Evolutionary conservation across 2,329 filamentous ascomycete species (phyloP), one percentile per base, ranked within the genome.

Genomic region (Penicillium sp.): DNA sequence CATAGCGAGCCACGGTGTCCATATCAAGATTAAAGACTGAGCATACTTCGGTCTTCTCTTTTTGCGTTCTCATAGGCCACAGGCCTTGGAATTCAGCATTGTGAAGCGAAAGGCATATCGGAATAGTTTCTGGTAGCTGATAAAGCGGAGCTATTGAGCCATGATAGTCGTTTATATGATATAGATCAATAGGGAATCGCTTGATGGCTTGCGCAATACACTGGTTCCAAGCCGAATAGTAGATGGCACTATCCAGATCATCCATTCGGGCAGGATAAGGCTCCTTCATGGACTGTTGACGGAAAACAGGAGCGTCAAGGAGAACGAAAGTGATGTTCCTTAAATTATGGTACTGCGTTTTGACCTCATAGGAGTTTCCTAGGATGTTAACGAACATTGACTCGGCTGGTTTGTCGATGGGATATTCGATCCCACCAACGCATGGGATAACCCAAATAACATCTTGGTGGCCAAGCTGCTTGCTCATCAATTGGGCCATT

Each of bases 171-270:
- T 86, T 86, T 66, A 86, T 83, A 63, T 86, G 84, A 65, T 86
- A 86, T n/a, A 86, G 65, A 59, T 86, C 82, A 52, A 85, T 75
- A 0, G 81, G 78, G 65, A 88, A 88, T 13, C 85, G 80, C 49
- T 79, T 78, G 58, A 87, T 80, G 1, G 84, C 73, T 58, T 85
- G 78, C 7, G 85, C 84, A 60, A 88, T 87, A 65, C 85, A 88
- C 66, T 84, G 82, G 57, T 88, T 88, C 85, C 85, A 88, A 2
- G 84, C 84, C 2, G 83, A 86, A 65, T 88, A 88, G 68, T 87
- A 86, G 40, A 88, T 82, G 10, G 85, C 85, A 56, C 80, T 84
- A 55, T 86, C 83, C 47, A 88, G 75, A 63, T 88, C 85, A 64
- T 88, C 85, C 85, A 88, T 88, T 26, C 85, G 80, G 30, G 84